These are phyloP conservation scores for Scenedesmus sp. DNA, from an alignment of 163 green algal species.

Conservation along the genomic window DNA sequence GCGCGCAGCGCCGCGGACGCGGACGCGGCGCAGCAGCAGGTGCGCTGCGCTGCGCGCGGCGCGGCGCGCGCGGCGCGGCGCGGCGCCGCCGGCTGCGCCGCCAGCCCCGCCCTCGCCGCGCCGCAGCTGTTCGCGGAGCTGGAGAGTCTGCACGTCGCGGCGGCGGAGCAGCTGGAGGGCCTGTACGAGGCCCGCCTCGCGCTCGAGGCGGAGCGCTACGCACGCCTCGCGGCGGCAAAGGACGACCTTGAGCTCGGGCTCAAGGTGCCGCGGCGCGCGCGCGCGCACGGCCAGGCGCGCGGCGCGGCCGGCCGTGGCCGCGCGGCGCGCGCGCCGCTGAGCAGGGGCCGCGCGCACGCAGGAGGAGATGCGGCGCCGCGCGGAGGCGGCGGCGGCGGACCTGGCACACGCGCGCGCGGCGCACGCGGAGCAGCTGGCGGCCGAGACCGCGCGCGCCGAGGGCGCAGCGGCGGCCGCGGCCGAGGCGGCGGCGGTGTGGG, in stretches of 20 bases:
- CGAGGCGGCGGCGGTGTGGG: slow-evolving; percentile 31
- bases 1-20: not conserved
- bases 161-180: slow-evolving; percentile 66
- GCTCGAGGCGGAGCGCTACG: slow-evolving; percentile 47
- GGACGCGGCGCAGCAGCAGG: slow-evolving; percentile 25
- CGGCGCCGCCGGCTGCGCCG: not conserved
- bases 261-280: slow-evolving; percentile 11
- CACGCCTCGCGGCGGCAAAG: slow-evolving; percentile 34
- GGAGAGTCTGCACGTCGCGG: slow-evolving; percentile 55
- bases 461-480: not conserved
- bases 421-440: slow-evolving; percentile 25
- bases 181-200: slow-evolving; percentile 62
- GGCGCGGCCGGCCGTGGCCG: too few relatives aligned
- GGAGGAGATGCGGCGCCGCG: slow-evolving; percentile 38
- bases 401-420: not conserved
- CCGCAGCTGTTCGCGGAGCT: slow-evolving; percentile 46
- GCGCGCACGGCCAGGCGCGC: too few relatives aligned
- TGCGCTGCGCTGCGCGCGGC: not conserved
- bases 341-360: too few relatives aligned
- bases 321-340: too few relatives aligned
- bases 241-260: slow-evolving; percentile 58
- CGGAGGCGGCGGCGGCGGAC: not conserved
- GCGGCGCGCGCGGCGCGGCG: too few relatives aligned
- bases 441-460: slow-evolving; percentile 4
- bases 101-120: not conserved